Evolutionary conservation across 164 flowering plant genomes (phyloP).

Genomic region (Warburgia ugandensis): DNA sequence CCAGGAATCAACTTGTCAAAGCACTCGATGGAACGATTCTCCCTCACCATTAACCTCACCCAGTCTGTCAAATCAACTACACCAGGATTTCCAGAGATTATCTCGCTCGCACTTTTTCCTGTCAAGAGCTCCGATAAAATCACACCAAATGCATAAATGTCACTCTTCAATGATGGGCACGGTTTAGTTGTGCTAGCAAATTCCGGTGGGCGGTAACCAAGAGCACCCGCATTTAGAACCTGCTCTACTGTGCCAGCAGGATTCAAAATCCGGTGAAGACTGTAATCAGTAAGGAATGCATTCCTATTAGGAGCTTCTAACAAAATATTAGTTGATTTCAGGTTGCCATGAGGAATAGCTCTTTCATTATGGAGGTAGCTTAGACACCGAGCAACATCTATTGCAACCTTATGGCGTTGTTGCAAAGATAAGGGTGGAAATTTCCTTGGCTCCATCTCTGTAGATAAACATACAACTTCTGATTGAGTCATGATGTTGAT

Average conservation of each 20-base stretch:
- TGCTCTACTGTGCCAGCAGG: slow-evolving; percentile 67
- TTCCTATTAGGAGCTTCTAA: slow-evolving; percentile 32
- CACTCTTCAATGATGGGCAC: slow-evolving; percentile 64
- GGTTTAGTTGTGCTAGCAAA: slow-evolving; percentile 64
- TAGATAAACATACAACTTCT: no score
- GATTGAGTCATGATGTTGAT: no score
- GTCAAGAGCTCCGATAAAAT: slow-evolving; percentile 62
- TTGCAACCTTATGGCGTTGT: slow-evolving; percentile 42
- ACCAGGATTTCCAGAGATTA: slow-evolving; percentile 33
- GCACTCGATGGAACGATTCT: slow-evolving; percentile 41
- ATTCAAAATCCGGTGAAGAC: slow-evolving; percentile 68
- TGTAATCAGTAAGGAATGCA: slow-evolving; percentile 53
- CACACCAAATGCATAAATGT: slow-evolving; percentile 75
- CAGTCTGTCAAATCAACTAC: slow-evolving; percentile 64
- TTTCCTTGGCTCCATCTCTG: slow-evolving; percentile 38
- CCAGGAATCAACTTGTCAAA: slow-evolving; percentile 31
- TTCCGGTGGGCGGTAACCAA: slow-evolving; percentile 77
- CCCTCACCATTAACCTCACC: slow-evolving; percentile 45
- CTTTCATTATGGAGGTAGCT: slow-evolving; percentile 61
- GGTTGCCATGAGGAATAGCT: slow-evolving; percentile 74
- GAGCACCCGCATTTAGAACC: slow-evolving; percentile 61
- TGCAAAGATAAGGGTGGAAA: slow-evolving; percentile 33
- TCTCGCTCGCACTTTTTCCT: slow-evolving; percentile 56
- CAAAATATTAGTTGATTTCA: slow-evolving; percentile 64
- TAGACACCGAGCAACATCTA: slow-evolving; percentile 50